A percentile compares a stretch with the other conserved stretches of the same genome.
phyloP scores from a whole-genome alignment of 495 filamentous ascomycete genomes.

The Jackrogersella multiformis region DNA sequence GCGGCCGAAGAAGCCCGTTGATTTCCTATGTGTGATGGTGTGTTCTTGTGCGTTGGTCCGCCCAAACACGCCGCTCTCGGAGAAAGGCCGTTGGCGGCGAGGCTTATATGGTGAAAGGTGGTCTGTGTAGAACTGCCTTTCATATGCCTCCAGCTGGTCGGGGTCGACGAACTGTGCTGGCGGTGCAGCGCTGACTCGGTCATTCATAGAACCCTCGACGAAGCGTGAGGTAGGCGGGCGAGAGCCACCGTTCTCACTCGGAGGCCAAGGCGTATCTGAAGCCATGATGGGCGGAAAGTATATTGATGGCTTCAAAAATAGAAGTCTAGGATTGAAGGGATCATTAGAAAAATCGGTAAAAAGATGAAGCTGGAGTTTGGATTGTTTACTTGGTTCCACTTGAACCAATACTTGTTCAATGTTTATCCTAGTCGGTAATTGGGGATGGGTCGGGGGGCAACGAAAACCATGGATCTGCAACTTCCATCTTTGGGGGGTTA shows the following conservation, averaged over 20 bases:
- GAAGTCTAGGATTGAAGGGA: not conserved
- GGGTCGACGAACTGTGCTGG: slow-evolving; percentile 69
- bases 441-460: slow-evolving; percentile 37
- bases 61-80: slow-evolving; percentile 22
- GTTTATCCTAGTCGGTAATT: slow-evolving; percentile 28
- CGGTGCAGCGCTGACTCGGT: slow-evolving; percentile 73
- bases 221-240: slow-evolving; percentile 60
- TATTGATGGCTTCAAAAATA: slow-evolving; percentile 26
- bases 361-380: slow-evolving; percentile 6
- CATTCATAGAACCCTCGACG: slow-evolving; percentile 79
- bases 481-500: not conserved
- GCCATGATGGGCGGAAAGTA: slow-evolving; percentile 29
- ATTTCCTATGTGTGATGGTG: slow-evolving; percentile 43
- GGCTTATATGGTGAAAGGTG: slow-evolving; percentile 8
- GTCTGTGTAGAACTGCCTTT: slow-evolving; percentile 49
- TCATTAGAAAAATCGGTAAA: slow-evolving; percentile 7
- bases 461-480: slow-evolving; percentile 1
- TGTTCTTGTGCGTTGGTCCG: slow-evolving; percentile 12
- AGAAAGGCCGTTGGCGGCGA: slow-evolving; percentile 36
- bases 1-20: slow-evolving; percentile 41
- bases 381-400: slow-evolving; percentile 25
- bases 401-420: slow-evolving; percentile 11
- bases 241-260: slow-evolving; percentile 57
- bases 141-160: slow-evolving; percentile 50
- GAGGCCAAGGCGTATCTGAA: slow-evolving; percentile 32